phyloP scores from a whole-genome alignment of 2,329 filamentous ascomycete species.

The Sclerotinia glacialis region DNA sequence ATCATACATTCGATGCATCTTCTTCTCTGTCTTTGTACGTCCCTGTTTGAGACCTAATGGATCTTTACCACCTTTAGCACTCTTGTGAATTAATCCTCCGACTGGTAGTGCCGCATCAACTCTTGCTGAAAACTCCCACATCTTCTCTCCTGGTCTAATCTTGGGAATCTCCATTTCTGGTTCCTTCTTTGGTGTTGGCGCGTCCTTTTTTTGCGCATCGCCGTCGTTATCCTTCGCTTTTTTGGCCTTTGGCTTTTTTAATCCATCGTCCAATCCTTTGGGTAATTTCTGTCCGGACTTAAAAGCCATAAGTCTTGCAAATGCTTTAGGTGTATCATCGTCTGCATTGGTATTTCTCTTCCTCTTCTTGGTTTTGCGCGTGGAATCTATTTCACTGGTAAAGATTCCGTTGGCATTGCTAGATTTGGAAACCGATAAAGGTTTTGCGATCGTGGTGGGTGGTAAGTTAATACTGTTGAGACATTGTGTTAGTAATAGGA shows the following conservation, averaged over 20 bases:
- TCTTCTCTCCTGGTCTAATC: constrained; percentile 78
- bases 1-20: constrained; percentile 75
- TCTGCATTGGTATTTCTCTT: constrained; percentile 48
- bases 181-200: constrained; percentile 26
- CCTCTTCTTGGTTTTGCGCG: constrained; percentile 43
- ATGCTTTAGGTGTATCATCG: constrained; percentile 81
- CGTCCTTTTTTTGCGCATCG: constrained; percentile 23
- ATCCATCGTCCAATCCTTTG: constrained; percentile 71
- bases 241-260: constrained; percentile 39
- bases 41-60: constrained; percentile 63
- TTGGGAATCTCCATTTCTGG: constrained; percentile 51
- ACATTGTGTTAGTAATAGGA: constrained; percentile 27
- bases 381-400: constrained; percentile 38
- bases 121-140: constrained; percentile 76
- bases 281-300: constrained; percentile 59
- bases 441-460: constrained; percentile 56
- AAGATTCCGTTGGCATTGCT: constrained; percentile 42
- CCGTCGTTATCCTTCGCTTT: constrained; percentile 33
- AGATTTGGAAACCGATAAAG: constrained; percentile 54
- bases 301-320: constrained; percentile 79
- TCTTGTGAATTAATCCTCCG: constrained; percentile 63
- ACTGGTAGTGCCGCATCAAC: constrained; percentile 85
- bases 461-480: constrained; percentile 49
- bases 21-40: constrained; percentile 79
- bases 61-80: constrained; percentile 57